Base-by-base conservation (phyloP, 106 monocot species). In the Acanthochlamys bracteata region DNA sequence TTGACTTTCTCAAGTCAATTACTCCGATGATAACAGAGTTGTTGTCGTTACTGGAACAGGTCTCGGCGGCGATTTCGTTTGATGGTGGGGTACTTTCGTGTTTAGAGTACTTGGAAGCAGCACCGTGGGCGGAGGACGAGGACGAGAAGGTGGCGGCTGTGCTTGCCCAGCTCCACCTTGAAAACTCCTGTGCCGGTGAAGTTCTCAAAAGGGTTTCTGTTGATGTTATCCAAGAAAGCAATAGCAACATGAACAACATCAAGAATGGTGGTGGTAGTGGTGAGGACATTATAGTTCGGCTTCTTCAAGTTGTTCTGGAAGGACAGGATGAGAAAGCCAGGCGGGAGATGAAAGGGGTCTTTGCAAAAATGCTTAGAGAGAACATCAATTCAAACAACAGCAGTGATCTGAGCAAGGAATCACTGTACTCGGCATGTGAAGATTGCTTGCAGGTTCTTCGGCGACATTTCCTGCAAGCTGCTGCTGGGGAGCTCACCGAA, bases 281-380 rank as follows among this genome's bases (percentile, higher is more conserved):
- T 11, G 84, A 95, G 63, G 86, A 90, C 73, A 78, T 95, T 63
- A 70, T 95, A 33, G 47, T 87, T 42, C 79, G 90, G 10, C 80
- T 95, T 22, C 82, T 95, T 4, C 95, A 86, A 66, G 90, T 95
- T n/a, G 95, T 95, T 15, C 63, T 95, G 4, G 95, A 90, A 59
- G 95, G 95, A 10, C 90, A 90, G 66, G 95, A 95, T 24, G 95
- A 95, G 77, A 95, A 95, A 68, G 95, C 95, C 0, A 55, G 95
- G 68, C 53, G 95, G 14, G 95, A 95, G 76, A 95, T 95, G 95
- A 95, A 95, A 74, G 84, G 79, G 9, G 70, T 95, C 4, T 90
- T 95, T 12, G 82, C 95, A 24, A 95, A 95, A 70, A 95, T 95
- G 95, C 84, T 95, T 12, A 49, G 90, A 14, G 95, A 95, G 71